Evolutionary conservation across 352 stramenopile species (phyloP).

Genomic region (Globisporangium orthogonon): DNA sequence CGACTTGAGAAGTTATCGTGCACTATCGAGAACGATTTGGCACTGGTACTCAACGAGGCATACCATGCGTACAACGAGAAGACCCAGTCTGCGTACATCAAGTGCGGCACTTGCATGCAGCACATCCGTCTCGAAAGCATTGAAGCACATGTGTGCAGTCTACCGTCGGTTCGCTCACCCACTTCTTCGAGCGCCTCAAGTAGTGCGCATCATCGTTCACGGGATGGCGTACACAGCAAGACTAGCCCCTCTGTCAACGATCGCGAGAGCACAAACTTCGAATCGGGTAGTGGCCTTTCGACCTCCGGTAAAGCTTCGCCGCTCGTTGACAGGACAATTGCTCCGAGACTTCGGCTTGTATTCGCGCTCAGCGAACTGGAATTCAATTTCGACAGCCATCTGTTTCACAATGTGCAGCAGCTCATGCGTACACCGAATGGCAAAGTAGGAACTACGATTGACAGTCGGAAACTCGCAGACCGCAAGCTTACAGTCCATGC

Average conservation of each 20-base stretch:
- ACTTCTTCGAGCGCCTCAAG: conserved; percentile 7
- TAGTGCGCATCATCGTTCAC: not conserved
- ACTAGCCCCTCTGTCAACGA: not conserved
- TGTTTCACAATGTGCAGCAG: conserved; percentile 28
- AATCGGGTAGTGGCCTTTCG: not conserved
- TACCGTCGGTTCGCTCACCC: conserved; percentile 7
- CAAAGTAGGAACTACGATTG: not conserved
- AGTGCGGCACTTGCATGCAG: conserved; percentile 51
- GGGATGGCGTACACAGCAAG: not conserved
- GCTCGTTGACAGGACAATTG: conserved; percentile 12
- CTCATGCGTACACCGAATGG: conserved; percentile 12
- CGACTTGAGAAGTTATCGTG: conserved; percentile 37
- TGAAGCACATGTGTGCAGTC: conserved; percentile 36
- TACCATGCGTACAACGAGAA: conserved; percentile 49
- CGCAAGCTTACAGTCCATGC: conserved; percentile 24
- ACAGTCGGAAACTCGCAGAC: conserved; percentile 1
- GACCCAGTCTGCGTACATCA: conserved; percentile 40
- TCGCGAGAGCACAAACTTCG: not conserved
- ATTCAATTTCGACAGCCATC: conserved; percentile 31
- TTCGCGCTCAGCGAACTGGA: conserved; percentile 50
- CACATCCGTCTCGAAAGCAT: conserved; percentile 56
- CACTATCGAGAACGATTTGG: conserved; percentile 40
- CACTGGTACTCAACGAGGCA: conserved; percentile 39
- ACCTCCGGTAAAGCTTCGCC: not conserved
- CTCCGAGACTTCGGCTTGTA: conserved; percentile 26